Evolutionary conservation across 345 rosid species (phyloP), one percentile per base, ranked within the genome.

Genomic region (Mallotus nudiflorus): DNA sequence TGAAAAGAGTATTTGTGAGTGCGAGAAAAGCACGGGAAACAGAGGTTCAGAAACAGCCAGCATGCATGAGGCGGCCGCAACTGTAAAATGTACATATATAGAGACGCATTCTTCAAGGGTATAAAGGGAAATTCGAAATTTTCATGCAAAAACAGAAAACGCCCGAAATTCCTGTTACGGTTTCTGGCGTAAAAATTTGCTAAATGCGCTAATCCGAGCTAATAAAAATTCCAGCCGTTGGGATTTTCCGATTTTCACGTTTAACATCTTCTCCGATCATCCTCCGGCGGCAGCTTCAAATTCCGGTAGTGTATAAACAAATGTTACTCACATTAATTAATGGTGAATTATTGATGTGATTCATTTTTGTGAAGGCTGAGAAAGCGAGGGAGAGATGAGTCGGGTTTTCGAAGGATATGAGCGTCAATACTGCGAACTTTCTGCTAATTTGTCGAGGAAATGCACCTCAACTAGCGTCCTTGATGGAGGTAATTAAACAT

Each of bases 401-500:
- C 31, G 25, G 59, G 70, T 67, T 55, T 65, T 65, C 27, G 68
- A 65, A 22, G 68, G 68, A 48, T 65, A 65, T 48, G 68, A 65
- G 42, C 68, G 62, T 44, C 70, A 53, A 25, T 67, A 53, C 48
- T 67, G 70, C 37, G 70, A 67, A 50, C 59, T 67, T 67, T 67
- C 70, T 22, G 70, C 62, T 25, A 67, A 67, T 67, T 67, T 67
- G 61, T 67, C 70, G 62, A 20, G 62, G 62, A 55, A 67, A 67
- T 67, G 70, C 62, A 67, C 70, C 3, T 53, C 70, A 18, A 28
- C 70, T 4, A 53, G 70, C 40, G 70, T 55, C 31, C 51, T 67
- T n/a, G 70, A 67, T 53, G 70, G 70, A 67, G 70, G 70, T 67
- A 65, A 46, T 27, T 15, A 56, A 33, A 58, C 24, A 9, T 39